These are phyloP conservation scores for Dictyostelium purpureum DNA, from an alignment of 78 protist species.

Conservation along the genomic window DNA sequence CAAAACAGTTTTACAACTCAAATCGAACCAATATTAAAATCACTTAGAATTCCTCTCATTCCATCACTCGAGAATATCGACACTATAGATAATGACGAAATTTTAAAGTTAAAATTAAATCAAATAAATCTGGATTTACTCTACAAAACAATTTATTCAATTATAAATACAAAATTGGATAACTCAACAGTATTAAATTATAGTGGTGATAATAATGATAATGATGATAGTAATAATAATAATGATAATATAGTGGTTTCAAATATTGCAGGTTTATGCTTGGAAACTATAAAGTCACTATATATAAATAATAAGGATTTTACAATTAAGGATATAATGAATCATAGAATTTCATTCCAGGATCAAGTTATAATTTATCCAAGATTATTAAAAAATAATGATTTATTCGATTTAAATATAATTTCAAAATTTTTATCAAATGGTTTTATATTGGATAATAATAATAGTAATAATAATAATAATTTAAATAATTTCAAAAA, in stretches of 20 bases:
- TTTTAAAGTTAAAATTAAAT: neutral
- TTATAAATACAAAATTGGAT: neutral
- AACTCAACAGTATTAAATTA: neutral
- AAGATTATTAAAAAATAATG: neutral
- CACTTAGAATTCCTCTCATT: neutral
- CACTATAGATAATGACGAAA: neutral
- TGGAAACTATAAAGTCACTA: neutral
- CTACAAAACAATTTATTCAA: neutral
- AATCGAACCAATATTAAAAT: neutral
- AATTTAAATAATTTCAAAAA: neutral
- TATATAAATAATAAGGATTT: neutral
- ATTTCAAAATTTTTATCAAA: neutral
- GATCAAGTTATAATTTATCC: constrained; percentile 43
- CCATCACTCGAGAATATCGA: neutral
- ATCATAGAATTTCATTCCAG: constrained; percentile 27
- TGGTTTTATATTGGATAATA: neutral
- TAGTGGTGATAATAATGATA: neutral
- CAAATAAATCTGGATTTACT: neutral
- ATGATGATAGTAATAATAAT: neutral
- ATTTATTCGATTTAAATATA: neutral
- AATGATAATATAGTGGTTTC: too few relatives aligned
- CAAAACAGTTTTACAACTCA: neutral
- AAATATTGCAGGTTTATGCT: neutral
- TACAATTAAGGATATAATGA: constrained; percentile 15
- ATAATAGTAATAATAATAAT: neutral